phyloP scores from a whole-genome alignment of 148 eudicot genomes.

The Fallopia convolvulus region DNA sequence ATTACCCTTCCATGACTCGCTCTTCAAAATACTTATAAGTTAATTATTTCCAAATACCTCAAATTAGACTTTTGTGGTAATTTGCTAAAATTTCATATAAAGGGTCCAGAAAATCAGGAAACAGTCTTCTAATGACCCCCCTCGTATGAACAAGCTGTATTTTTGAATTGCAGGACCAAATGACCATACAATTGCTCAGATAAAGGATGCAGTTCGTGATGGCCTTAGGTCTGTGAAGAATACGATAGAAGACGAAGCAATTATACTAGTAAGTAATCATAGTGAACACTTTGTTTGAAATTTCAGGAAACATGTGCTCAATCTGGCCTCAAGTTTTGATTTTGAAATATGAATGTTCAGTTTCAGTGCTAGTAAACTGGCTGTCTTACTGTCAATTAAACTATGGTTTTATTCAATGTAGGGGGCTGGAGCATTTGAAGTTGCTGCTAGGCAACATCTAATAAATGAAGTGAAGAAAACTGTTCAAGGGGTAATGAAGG shows the following conservation, averaged over 20 bases:
- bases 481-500: slow-evolving; percentile 70
- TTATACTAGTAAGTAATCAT: slow-evolving; percentile 48
- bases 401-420: slow-evolving; percentile 17
- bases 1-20: no score
- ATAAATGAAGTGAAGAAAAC: slow-evolving; percentile 90
- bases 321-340: background rate
- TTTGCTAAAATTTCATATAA: background rate
- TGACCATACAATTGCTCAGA: slow-evolving; percentile 98
- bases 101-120: background rate
- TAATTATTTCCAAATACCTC: background rate
- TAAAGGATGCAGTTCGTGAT: slow-evolving; percentile 98
- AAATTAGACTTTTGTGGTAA: background rate
- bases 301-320: background rate
- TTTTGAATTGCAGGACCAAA: slow-evolving; percentile 62
- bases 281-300: background rate
- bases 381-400: background rate
- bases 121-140: background rate
- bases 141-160: background rate
- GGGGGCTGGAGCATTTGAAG: slow-evolving; percentile 99
- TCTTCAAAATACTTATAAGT: background rate
- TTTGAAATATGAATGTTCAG: background rate
- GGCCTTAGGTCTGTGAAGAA: slow-evolving; percentile 93
- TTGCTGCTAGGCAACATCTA: slow-evolving; percentile 87
- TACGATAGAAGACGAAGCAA: slow-evolving; percentile 90
- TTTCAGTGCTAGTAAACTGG: background rate